Evolutionary conservation across 129 eudicot genomes (phyloP).

Genomic region (Glebionis coronaria): DNA sequence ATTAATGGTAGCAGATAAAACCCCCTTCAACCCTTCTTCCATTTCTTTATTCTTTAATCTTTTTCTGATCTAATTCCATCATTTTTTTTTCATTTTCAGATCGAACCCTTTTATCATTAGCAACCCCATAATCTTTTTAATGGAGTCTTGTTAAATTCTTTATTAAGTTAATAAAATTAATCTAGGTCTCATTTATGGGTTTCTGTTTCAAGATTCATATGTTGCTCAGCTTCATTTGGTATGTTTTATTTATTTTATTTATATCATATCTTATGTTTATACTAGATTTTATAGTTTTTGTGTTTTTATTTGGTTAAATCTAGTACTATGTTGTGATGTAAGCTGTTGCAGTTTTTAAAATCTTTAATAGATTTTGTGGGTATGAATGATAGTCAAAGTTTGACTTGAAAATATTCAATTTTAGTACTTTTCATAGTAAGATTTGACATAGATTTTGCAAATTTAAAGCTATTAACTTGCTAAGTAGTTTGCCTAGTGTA

Average conservation of each 20-base stretch:
- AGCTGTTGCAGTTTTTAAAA: conserved; percentile 11
- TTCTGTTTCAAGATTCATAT: conserved; percentile 44
- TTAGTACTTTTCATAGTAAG: conserved; percentile 10
- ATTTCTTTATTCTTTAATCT: conserved; percentile 24
- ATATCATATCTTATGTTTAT: not conserved
- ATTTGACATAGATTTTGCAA: conserved; percentile 8
- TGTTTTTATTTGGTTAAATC: conserved; percentile 19
- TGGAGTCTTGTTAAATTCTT: conserved; percentile 30
- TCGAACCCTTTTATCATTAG: conserved; percentile 29
- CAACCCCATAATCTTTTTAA: conserved; percentile 22
- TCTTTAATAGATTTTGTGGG: conserved; percentile 20
- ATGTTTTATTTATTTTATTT: conserved; percentile 20
- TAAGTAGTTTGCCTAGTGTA: conserved; percentile 10
- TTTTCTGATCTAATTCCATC: conserved; percentile 10
- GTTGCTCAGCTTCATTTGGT: conserved; percentile 61
- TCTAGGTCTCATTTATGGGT: conserved; percentile 27
- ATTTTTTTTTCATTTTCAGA: conserved; percentile 34
- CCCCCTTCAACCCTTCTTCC: conserved; percentile 38
- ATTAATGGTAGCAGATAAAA: conserved; percentile 35
- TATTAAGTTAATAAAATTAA: conserved; percentile 16
- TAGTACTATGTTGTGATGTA: conserved; percentile 21
- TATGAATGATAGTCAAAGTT: conserved; percentile 15
- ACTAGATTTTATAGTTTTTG: conserved; percentile 21
- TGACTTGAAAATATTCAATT: conserved; percentile 20
- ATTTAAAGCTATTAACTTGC: conserved; percentile 13